Percentiles rank a stretch among this genome's conserved stretches.
These are phyloP conservation scores for Globisporangium splendens DNA, from an alignment of 352 stramenopile species.

Conservation along the genomic window DNA sequence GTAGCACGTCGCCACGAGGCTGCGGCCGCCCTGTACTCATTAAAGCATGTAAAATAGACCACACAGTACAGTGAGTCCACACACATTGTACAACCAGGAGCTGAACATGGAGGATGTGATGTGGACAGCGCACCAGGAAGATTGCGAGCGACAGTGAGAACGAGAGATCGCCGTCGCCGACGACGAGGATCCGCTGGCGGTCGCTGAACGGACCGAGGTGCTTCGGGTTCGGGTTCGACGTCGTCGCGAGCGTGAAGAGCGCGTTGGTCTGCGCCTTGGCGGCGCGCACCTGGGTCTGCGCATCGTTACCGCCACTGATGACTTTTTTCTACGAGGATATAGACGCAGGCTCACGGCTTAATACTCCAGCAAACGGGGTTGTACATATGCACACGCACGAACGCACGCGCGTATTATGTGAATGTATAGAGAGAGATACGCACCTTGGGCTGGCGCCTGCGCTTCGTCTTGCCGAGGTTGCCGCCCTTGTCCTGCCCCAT, in stretches of 20 bases:
- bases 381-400: not conserved
- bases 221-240: conserved; percentile 84
- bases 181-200: conserved; percentile 69
- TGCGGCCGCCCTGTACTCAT: conserved; percentile 44
- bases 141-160: conserved; percentile 75
- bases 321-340: conserved; percentile 18
- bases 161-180: conserved; percentile 85
- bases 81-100: not conserved
- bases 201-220: conserved; percentile 71
- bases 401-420: not conserved
- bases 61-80: not conserved
- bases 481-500: conserved; percentile 15
- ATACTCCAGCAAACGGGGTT: not conserved
- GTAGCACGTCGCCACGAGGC: conserved; percentile 72
- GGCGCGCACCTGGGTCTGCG: conserved; percentile 22
- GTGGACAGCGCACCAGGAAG: conserved; percentile 41
- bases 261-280: conserved; percentile 65
- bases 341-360: not conserved
- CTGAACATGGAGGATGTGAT: not conserved
- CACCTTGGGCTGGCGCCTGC: conserved; percentile 17
- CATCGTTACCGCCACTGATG: conserved; percentile 3
- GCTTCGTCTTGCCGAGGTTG: conserved; percentile 15
- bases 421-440: not conserved
- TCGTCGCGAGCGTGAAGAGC: conserved; percentile 60
- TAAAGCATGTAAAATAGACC: not conserved